Evolutionary conservation across 257 asterid genomes (phyloP).

Genomic region (Gynochthodes officinalis): DNA sequence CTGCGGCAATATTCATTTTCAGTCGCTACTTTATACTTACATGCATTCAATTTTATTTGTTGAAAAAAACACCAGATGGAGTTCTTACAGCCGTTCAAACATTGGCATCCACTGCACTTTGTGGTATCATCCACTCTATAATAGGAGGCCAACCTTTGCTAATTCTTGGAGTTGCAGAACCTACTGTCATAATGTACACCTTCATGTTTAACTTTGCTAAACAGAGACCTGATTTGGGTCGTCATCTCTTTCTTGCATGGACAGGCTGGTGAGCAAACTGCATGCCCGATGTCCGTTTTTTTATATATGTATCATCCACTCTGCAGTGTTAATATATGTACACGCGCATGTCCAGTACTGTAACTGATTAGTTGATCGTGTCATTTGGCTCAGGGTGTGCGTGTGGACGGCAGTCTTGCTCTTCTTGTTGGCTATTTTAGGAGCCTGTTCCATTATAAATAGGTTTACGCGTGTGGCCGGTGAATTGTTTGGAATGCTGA

Average conservation of each 20-base stretch:
- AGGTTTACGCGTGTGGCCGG: constrained; percentile 96
- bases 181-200: constrained; percentile 95
- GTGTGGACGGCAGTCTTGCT: constrained; percentile 90
- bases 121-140: constrained; percentile 86
- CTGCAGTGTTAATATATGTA: too few relatives aligned
- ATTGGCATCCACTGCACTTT: constrained; percentile 76
- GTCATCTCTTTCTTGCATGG: constrained; percentile 83
- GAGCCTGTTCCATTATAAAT: constrained; percentile 95
- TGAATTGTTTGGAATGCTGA: constrained; percentile 88
- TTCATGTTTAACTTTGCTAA: constrained; percentile 91
- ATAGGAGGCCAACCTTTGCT: constrained; percentile 96
- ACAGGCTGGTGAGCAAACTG: constrained; percentile 61
- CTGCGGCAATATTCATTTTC: too few relatives aligned
- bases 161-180: constrained; percentile 93
- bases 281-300: too few relatives aligned
- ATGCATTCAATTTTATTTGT: too few relatives aligned
- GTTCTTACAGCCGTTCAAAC: constrained; percentile 90
- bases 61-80: too few relatives aligned
- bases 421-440: constrained; percentile 68
- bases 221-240: constrained; percentile 70
- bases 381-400: constrained; percentile 93
- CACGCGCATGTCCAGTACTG: too few relatives aligned
- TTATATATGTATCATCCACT: too few relatives aligned
- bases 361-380: too few relatives aligned
- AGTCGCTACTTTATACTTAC: too few relatives aligned